Base-by-base conservation (phyloP, 108 stramenopile species). In the Nannochloropsis oceanica region DNA sequence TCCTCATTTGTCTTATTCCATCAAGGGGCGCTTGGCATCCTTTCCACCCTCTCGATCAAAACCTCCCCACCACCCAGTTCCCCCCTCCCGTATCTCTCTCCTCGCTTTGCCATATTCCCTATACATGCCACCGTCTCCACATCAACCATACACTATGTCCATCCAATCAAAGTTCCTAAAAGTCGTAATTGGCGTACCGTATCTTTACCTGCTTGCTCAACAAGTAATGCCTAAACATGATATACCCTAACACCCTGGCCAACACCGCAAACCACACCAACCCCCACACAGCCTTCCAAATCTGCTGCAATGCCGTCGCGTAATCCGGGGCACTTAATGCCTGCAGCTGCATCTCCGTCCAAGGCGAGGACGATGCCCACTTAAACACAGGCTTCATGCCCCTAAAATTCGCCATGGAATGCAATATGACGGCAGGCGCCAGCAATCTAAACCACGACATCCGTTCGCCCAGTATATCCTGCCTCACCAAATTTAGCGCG, bases 371-470 rank as follows among this genome's bases (percentile, higher is more conserved):
- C 10, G 94, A 93, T 85, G 93, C 93, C 95, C 95, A 96, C 87
- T 95, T 94, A 90, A 95, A 96, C 13, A 96, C 84, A 12, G 95
- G 95, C 88, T 95, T 96, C 94, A 93, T 95, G 14, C 95, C 95
- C 79, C 94, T 87, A 84, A 96, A 94, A 89, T 94, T 96, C 22
- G 95, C 95, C 93, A 94, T 94, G 20, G 93, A 93, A 88, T 96
- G 95, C 81, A 96, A 91, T 12, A 95, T 81, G 13, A 92, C 92
- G 26, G 94, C 94, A 12, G 95, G 95, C 25, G 92, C 84, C 18
- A 96, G 80, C 26, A 81, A 14, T 13, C 80, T 22, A 25, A 25
- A 26, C 80, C 25, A 26, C 80, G 80, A 27, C 80, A 81, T 27
- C 8, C 26, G 80, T 27, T 25, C 26, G 8, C 26, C 80, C 80